Percentiles rank a stretch among this genome's conserved stretches.
Conservation (phyloP, 23 red algal species). For the Gracilaria vermiculophylla region DNA sequence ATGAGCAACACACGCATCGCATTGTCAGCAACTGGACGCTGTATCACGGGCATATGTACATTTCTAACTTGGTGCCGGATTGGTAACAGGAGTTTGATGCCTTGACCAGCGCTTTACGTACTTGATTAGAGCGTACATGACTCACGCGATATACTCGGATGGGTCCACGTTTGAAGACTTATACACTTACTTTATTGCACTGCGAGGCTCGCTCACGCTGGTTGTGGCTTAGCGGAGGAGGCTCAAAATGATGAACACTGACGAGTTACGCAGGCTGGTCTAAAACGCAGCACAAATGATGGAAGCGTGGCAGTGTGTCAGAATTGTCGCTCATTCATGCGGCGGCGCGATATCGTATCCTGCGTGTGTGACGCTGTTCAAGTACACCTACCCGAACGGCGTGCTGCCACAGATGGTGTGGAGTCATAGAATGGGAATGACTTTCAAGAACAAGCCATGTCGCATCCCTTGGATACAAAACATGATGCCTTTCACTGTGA, state of each 20-base stretch:
- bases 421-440: slow-evolving; percentile 19
- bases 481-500: slow-evolving; percentile 6
- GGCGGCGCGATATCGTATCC: slow-evolving; percentile 45
- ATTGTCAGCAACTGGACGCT: too few species aligned
- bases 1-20: slow-evolving; percentile 1
- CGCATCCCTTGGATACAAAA: slow-evolving; percentile 48
- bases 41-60: too few species aligned
- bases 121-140: slow-evolving; percentile 41
- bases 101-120: neutral
- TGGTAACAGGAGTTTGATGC: slow-evolving; percentile 18
- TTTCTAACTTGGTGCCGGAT: slow-evolving; percentile 21
- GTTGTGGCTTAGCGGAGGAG: slow-evolving; percentile 12
- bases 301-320: too few species aligned
- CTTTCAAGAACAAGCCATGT: slow-evolving; percentile 35
- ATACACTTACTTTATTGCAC: too few species aligned
- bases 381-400: slow-evolving; percentile 54
- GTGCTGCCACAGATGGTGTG: slow-evolving; percentile 39
- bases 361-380: slow-evolving; percentile 14
- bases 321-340: slow-evolving; percentile 36
- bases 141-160: slow-evolving; percentile 41
- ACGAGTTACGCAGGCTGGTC: slow-evolving; percentile 39
- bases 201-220: slow-evolving; percentile 15
- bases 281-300: too few species aligned
- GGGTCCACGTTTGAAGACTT: slow-evolving; percentile 60
- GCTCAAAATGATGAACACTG: neutral